Conservation (phyloP, 164 flowering plant genomes). For the Protea cynaroides region DNA sequence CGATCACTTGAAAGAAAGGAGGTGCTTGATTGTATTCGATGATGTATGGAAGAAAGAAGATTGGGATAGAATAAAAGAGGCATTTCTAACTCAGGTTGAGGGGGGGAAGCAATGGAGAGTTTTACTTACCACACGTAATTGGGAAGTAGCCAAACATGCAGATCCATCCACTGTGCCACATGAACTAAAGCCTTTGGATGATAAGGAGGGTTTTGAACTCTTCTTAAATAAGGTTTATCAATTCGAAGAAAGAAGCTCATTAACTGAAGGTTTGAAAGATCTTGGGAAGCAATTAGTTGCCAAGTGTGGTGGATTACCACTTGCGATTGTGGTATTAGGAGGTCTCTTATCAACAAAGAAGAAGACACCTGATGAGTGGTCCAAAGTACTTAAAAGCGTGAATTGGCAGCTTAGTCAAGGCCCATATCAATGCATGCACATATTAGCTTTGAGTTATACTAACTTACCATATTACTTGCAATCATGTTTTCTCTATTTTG, state of each 20-base stretch:
- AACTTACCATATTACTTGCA: background rate
- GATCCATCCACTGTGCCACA: background rate
- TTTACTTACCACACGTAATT: background rate
- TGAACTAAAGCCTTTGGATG: background rate
- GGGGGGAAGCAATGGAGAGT: background rate
- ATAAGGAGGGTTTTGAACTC: too few species aligned
- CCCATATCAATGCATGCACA: too few species aligned
- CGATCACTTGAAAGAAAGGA: background rate
- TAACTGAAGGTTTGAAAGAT: background rate
- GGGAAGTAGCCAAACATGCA: background rate
- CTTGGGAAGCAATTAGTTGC: background rate
- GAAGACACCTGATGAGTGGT: background rate
- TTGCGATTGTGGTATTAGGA: background rate
- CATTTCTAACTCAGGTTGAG: background rate
- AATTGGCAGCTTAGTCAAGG: background rate
- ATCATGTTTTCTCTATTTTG: background rate
- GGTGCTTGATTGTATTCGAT: background rate
- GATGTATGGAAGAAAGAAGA: background rate
- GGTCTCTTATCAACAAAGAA: background rate
- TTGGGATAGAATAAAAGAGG: background rate
- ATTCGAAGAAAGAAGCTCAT: background rate
- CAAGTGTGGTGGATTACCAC: background rate
- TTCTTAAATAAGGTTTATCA: too few species aligned
- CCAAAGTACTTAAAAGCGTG: background rate
- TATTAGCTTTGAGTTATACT: background rate